Evolutionary conservation across 2,329 filamentous ascomycete species (phyloP), one percentile per base, ranked within the genome.

Genomic region (Pyricularia sp.): DNA sequence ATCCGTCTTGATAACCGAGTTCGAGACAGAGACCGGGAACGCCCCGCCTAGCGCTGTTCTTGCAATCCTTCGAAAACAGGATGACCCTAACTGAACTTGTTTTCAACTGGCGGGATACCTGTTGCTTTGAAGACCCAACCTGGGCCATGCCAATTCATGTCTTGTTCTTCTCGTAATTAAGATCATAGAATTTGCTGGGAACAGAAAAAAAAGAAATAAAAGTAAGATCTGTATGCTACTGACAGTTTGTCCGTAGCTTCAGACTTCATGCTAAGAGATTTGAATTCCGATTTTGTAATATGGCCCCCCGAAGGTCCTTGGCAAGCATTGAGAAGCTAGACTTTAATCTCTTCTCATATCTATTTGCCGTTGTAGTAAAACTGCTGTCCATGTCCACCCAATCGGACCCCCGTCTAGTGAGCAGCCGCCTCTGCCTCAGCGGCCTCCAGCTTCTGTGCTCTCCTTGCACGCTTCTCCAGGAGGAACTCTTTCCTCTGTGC

Each of bases 1-100:
- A 72, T 90, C 92, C 58, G 91, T 94, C 79, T 90, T 99, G 59
- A 88, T 98, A 66, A 97, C 93, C 3, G 95, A 99, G 80, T 89
- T 98, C 67, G 89, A 98, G 70, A 97, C 93, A 12, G 95, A 97
- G 78, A 89, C 94, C 76, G 95, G 94, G 61, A 92, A 88, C 74
- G 86, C 96, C 71, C 92, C 93, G 67, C 92, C 93, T 0, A 94
- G 91, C 74, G 93, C 93, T 9, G 93, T 97, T 61, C 91, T 93
- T 12, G 81, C 84, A 36, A 82, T 87, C 71, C 75, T 88, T 73
- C 79, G 84, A 71, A 88, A 85, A 74, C 77, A 87, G 72, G 86
- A 88, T 75, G 85, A 87, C 73, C 79, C 84, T 73, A 79, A 79
- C 65, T 84, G 59, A 63, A 11, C 23, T 12, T 26, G 59, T 14